Base-by-base conservation (phyloP, 2,329 filamentous ascomycete genomes). In the Aspergillus spinulosporus region DNA sequence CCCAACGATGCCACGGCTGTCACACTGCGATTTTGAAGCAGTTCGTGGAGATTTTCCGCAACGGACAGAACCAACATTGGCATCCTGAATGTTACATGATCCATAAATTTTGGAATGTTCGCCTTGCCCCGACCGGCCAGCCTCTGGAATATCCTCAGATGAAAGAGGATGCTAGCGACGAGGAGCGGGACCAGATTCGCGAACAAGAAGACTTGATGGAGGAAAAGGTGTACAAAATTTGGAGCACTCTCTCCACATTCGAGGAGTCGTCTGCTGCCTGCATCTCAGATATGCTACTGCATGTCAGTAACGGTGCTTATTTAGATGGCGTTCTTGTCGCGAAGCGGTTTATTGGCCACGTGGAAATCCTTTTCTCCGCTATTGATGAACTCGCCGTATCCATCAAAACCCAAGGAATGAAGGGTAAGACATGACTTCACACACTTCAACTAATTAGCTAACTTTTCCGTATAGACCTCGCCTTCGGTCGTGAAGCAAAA, bases 51-150 rank as follows among this genome's bases (percentile, higher is more conserved):
- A 97, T 99, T 59, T 99, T 92, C 76, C 88, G 94, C 65, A 97
- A 97, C 74, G 93, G 93, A 1, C 90, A 96, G 72, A 97, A 97
- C 70, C 94, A 99, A 70, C 94, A 99, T 72, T 99, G 94, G 94
- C 94, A 99, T 71, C 94, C 94, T 1, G 94, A 99, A 75, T 99
- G 94, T 75, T 99, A 99, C 76, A 99, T 99, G 94, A 99, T 99
- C 61, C 94, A 99, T 78, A 99, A 99, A 70, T 99, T 97, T 75
- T 99, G 94, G 94, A 99, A 97, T 71, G 94, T 99, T 58, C 87
- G 94, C 50, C 80, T 99, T 37, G 85, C 86, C 7, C 82, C 86
- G 28, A 80, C 83, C 8, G 81, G 82, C 40, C 80, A 86, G 56
- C 70, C 75, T 8, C 69, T 79, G 36, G 76, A 80, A 55, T 74